Evolutionary conservation across 108 stramenopile species (phyloP).

Genomic region (Hondaea fermentalgiana): DNA sequence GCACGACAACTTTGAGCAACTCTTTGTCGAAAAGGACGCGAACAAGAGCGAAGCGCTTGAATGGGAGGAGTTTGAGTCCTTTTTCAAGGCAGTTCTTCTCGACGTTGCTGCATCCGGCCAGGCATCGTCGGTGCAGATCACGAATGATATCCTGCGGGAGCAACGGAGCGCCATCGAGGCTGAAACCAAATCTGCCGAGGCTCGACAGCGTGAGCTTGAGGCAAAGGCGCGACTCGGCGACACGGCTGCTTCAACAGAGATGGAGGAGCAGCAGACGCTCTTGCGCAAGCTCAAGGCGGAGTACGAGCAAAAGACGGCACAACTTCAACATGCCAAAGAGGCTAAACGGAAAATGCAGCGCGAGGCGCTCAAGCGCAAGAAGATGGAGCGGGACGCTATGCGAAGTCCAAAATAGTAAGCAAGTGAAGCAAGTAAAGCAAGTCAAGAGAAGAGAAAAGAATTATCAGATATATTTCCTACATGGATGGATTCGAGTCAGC

Average conservation of each 20-base stretch:
- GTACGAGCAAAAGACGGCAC: constrained; percentile 5
- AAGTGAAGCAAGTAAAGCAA: no score
- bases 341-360: not conserved
- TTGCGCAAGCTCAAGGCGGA: not conserved
- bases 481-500: no score
- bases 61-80: not conserved
- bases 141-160: not conserved
- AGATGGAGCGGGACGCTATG: not conserved
- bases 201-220: not conserved
- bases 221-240: not conserved
- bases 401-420: not conserved
- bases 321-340: not conserved
- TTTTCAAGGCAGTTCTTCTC: not conserved
- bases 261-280: not conserved
- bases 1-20: not conserved
- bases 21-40: not conserved
- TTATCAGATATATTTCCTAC: no score
- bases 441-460: no score
- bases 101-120: not conserved
- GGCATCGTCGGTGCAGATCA: not conserved
- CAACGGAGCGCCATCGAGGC: not conserved
- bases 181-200: not conserved
- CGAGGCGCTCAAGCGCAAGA: not conserved
- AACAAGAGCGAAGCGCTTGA: not conserved
- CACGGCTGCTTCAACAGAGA: not conserved